These are phyloP conservation scores for Parathielavia hyrcaniae DNA, from an alignment of 495 filamentous ascomycete species.

Conservation along the genomic window DNA sequence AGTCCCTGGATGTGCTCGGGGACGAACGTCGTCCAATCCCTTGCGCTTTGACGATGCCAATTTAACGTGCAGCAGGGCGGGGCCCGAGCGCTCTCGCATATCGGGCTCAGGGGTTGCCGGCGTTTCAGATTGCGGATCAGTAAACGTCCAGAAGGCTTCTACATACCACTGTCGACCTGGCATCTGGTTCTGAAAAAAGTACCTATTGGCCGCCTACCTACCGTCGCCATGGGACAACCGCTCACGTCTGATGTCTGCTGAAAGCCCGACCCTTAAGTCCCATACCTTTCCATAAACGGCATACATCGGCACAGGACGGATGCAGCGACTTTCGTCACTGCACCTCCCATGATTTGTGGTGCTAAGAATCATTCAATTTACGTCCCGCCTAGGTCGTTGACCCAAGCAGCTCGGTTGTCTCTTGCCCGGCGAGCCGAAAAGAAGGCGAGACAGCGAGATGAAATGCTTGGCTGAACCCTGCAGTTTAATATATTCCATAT, in stretches of 20 bases:
- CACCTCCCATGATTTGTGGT: neutral
- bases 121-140: slow-evolving; percentile 27
- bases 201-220: neutral
- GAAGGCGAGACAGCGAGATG: slow-evolving; percentile 4
- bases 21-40: neutral
- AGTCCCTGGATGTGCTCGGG: no score
- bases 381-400: neutral
- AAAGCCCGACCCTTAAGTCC: no score
- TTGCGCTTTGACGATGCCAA: neutral
- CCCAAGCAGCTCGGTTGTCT: neutral
- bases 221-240: no score
- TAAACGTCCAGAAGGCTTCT: slow-evolving; percentile 27
- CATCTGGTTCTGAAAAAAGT: neutral
- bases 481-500: neutral
- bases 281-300: neutral
- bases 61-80: neutral
- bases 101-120: slow-evolving; percentile 15
- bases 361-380: neutral
- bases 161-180: no score
- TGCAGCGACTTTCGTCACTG: neutral
- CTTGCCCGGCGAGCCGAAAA: slow-evolving; percentile 3
- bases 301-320: neutral
- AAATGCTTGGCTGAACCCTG: slow-evolving; percentile 2
- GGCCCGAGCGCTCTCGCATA: slow-evolving; percentile 7
- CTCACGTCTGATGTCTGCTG: no score